Percentiles rank a stretch among this genome's conserved stretches.
Evolutionary conservation across 2,329 filamentous ascomycete genomes (phyloP).

Genomic region (Phyllosticta citriasiana): DNA sequence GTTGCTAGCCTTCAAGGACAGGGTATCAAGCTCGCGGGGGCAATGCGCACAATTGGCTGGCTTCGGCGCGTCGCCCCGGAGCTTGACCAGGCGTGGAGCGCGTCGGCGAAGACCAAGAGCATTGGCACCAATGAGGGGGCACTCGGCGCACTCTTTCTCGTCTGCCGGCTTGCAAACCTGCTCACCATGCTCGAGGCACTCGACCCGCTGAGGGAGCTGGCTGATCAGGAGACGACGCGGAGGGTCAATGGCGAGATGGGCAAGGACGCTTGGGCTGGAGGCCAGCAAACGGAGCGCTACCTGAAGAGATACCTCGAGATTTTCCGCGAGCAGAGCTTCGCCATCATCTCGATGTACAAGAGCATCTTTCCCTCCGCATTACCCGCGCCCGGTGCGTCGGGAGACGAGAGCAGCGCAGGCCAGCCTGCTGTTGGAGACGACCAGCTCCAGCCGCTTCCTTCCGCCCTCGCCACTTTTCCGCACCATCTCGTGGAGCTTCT

Average conservation of each 20-base stretch:
- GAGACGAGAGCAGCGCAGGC: neutral
- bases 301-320: constrained; percentile 95
- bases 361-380: constrained; percentile 67
- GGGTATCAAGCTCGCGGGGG: constrained; percentile 75
- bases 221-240: constrained; percentile 66
- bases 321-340: constrained; percentile 94
- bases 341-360: constrained; percentile 87
- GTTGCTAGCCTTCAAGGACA: constrained; percentile 67
- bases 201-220: constrained; percentile 75
- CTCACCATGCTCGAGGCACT: constrained; percentile 71
- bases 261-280: constrained; percentile 49
- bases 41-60: constrained; percentile 86
- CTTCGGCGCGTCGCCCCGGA: constrained; percentile 79
- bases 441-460: constrained; percentile 50
- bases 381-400: constrained; percentile 25
- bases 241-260: constrained; percentile 23
- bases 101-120: constrained; percentile 17
- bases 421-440: constrained; percentile 18
- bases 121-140: constrained; percentile 47
- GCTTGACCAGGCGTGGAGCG: constrained; percentile 42
- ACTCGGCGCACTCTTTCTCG: constrained; percentile 74
- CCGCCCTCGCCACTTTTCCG: constrained; percentile 73
- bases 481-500: constrained; percentile 74
- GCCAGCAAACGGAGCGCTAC: constrained; percentile 89
- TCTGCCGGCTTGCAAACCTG: constrained; percentile 74